Percentiles rank a stretch among this genome's conserved stretches.
These are phyloP conservation scores for Pseudoneurospora amorphoporcata DNA, from an alignment of 495 filamentous ascomycete species.

Conservation along the genomic window DNA sequence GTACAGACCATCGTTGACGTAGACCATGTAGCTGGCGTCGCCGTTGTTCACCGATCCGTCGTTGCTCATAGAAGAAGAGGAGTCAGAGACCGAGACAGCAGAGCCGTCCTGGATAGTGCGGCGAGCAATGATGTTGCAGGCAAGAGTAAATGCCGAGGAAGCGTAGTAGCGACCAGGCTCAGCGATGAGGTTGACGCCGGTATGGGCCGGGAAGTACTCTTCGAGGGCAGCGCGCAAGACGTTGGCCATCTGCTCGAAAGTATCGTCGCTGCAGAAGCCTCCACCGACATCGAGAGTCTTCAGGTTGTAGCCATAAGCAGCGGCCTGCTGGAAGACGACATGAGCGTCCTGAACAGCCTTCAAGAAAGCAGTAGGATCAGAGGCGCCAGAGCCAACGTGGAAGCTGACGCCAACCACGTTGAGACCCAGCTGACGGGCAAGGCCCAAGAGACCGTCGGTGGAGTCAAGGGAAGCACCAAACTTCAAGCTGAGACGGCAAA, in stretches of 20 bases:
- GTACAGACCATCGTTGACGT: conserved; percentile 94
- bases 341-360: conserved; percentile 87
- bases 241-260: conserved; percentile 80
- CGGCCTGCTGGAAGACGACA: conserved; percentile 80
- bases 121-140: conserved; percentile 90
- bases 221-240: conserved; percentile 74
- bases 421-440: conserved; percentile 80
- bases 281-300: conserved; percentile 91
- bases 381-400: conserved; percentile 92
- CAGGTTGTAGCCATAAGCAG: conserved; percentile 63
- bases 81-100: conserved; percentile 23
- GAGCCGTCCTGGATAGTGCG: conserved; percentile 55
- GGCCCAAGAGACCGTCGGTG: conserved; percentile 62
- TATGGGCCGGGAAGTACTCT: conserved; percentile 68
- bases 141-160: conserved; percentile 82
- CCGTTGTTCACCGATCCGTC: conserved; percentile 29
- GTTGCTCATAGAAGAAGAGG: conserved; percentile 8
- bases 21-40: conserved; percentile 77
- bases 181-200: conserved; percentile 71
- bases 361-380: conserved; percentile 76
- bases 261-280: conserved; percentile 70
- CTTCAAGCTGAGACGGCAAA: conserved; percentile 92
- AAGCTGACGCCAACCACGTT: conserved; percentile 96
- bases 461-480: conserved; percentile 85
- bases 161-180: conserved; percentile 97